phyloP scores from a whole-genome alignment of 2,329 filamentous ascomycete genomes.

The Colletotrichum camelliae region DNA sequence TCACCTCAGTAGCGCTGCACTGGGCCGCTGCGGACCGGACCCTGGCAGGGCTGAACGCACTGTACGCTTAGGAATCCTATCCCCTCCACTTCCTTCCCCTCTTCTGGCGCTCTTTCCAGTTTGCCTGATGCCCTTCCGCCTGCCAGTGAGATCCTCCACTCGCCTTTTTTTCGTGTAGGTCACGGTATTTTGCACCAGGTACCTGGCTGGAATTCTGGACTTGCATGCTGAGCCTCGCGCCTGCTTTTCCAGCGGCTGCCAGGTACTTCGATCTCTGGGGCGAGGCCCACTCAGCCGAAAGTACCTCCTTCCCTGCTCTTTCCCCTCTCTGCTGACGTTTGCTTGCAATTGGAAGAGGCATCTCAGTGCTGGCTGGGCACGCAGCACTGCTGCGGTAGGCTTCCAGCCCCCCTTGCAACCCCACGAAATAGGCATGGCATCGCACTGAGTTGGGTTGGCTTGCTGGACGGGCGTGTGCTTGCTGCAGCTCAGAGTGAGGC shows the following conservation, averaged over 20 bases:
- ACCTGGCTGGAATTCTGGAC: not conserved
- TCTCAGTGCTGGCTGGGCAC: not conserved
- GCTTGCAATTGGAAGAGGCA: not conserved
- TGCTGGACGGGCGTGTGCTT: not conserved
- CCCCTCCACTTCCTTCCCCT: not conserved
- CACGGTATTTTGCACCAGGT: not conserved
- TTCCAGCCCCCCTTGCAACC: constrained; percentile 12
- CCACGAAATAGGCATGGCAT: constrained; percentile 5
- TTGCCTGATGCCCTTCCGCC: not conserved
- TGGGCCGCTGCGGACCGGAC: constrained; percentile 14
- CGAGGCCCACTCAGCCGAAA: not conserved
- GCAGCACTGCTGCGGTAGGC: not conserved
- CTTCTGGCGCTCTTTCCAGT: not conserved
- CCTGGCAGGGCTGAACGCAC: constrained; percentile 22
- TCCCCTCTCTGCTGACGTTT: constrained; percentile 17
- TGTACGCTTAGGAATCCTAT: not conserved
- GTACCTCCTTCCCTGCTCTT: constrained; percentile 2
- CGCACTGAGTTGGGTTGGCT: not conserved
- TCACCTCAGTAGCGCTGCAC: not conserved
- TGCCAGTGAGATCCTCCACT: not conserved
- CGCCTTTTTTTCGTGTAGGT: not conserved
- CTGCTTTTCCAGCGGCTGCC: constrained; percentile 1
- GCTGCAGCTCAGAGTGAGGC: constrained; percentile 6
- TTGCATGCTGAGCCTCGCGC: not conserved
- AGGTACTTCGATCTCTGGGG: constrained; percentile 5